Base-by-base conservation (phyloP, 164 flowering plant species). In the Stephania cephalantha region DNA sequence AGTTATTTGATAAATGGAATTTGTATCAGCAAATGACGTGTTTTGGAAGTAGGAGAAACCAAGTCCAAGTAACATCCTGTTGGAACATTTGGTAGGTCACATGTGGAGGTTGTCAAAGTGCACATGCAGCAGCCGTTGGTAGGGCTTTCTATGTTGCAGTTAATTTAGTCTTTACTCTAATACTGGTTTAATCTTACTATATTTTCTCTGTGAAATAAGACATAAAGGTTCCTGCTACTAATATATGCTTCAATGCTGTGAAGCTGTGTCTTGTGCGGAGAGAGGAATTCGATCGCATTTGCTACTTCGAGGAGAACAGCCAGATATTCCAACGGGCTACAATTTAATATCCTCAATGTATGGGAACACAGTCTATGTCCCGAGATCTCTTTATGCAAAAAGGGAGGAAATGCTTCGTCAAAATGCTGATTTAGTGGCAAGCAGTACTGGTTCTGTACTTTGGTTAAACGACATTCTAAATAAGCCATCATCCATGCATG, bases 71-170 rank as follows among this genome's bases (percentile, higher is more conserved):
- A 71, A 85, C 77, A 75, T 71, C 70, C 74, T 76, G 29, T 61
- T 78, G 53, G 74, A 68, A 78, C 58, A 68, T 79, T 81, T 83
- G 86, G 61, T 86, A 93, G 98, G 99, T 95, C 73, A 91, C 98
- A 50, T 93, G 99, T 82, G 99, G 99, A 82, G 99, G 98, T 69
- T 91, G 95, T 85, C 99, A 95, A 88, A 95, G 99, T 90, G 99
- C 99, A 58, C 97, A 95, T 80, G 82, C 98, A 72, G 92, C 98
- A 72, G 97, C 98, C 78, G 88, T 93, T 79, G 98, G 99, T 95
- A 87, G 92, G 78, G 66, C 67, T 68, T 68, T 68, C 72, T 75
- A 22, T 30, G 78, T 17, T 65, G 44, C 72, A n/a, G 17, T 68
- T 35, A 35, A 35, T 35, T 35, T 35, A 35, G 42, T 35, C 42